Percentiles rank a stretch among this genome's conserved stretches.
These are phyloP conservation scores for Karstenula rhodostoma DNA, from an alignment of 2,329 filamentous ascomycete genomes.

Conservation along the genomic window DNA sequence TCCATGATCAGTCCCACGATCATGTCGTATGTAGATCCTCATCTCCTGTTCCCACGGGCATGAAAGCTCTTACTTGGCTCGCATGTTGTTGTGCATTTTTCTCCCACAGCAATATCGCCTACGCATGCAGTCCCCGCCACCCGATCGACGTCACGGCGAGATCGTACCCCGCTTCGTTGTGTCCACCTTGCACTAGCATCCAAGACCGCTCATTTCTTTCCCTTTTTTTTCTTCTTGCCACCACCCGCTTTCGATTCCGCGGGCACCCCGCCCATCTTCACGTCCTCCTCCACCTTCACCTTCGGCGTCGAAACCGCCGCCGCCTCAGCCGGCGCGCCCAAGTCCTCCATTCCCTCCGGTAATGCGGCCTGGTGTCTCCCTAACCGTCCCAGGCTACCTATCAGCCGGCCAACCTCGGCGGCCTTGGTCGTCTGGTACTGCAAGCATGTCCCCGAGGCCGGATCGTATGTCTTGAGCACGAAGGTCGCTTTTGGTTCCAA, in stretches of 20 bases:
- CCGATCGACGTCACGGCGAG: not conserved
- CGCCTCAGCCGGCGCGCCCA: conserved; percentile 39
- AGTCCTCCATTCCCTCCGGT: conserved; percentile 53
- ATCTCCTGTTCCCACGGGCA: not conserved
- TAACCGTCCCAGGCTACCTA: conserved; percentile 77
- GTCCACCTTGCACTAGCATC: not conserved
- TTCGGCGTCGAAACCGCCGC: conserved; percentile 43
- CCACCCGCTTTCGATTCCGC: conserved; percentile 41
- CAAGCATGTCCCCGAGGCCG: conserved; percentile 78
- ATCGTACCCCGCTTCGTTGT: not conserved
- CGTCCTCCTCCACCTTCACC: conserved; percentile 42
- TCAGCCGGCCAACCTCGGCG: conserved; percentile 84
- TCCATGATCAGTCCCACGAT: not conserved
- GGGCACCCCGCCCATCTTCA: conserved; percentile 37
- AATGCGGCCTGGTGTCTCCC: conserved; percentile 68
- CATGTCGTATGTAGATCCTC: not conserved
- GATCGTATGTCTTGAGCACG: conserved; percentile 89
- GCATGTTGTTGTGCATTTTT: not conserved
- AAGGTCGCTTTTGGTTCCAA: conserved; percentile 66
- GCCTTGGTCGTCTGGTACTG: conserved; percentile 94
- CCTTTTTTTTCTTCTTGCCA: conserved; percentile 61
- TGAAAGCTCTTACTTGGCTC: not conserved
- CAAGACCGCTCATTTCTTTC: conserved; percentile 54
- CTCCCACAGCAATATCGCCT: not conserved
- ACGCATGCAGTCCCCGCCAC: not conserved